A percentile compares a stretch with the other conserved stretches of the same genome.
Evolutionary conservation across 768 basidiomycete genomes (phyloP).

Genomic region (Russula olivacea): DNA sequence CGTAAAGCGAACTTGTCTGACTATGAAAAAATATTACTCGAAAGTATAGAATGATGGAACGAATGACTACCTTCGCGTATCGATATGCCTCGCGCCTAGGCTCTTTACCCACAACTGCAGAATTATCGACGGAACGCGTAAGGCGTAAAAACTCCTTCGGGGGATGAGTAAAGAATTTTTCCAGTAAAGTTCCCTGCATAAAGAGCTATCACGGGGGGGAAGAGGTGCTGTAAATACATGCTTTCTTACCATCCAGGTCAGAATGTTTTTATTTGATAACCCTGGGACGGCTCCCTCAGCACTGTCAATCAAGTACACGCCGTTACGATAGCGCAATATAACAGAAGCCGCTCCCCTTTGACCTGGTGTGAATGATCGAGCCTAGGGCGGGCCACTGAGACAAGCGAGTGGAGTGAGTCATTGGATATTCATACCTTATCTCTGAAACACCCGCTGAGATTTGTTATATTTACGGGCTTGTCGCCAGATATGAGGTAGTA

Average conservation of each 20-base stretch:
- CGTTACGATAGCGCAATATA: constrained; percentile 55
- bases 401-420: not conserved
- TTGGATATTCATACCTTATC: constrained; percentile 43
- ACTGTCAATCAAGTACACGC: constrained; percentile 63
- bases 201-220: not conserved
- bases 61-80: constrained; percentile 62
- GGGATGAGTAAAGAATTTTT: constrained; percentile 75
- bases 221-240: not conserved
- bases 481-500: constrained; percentile 81
- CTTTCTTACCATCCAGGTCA: constrained; percentile 59
- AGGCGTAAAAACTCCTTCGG: constrained; percentile 56
- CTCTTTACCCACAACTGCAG: constrained; percentile 32
- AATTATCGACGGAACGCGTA: constrained; percentile 35
- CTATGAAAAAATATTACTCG: constrained; percentile 30
- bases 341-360: constrained; percentile 74
- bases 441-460: constrained; percentile 55
- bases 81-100: constrained; percentile 68
- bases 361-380: constrained; percentile 63
- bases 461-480: constrained; percentile 54
- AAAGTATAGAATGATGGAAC: not conserved
- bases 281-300: constrained; percentile 37
- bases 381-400: constrained; percentile 34
- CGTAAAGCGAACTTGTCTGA: constrained; percentile 76
- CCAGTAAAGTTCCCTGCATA: constrained; percentile 75
- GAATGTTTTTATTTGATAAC: constrained; percentile 54